Conservation (phyloP, 306 rosid species). For the Calophaca sinica region DNA sequence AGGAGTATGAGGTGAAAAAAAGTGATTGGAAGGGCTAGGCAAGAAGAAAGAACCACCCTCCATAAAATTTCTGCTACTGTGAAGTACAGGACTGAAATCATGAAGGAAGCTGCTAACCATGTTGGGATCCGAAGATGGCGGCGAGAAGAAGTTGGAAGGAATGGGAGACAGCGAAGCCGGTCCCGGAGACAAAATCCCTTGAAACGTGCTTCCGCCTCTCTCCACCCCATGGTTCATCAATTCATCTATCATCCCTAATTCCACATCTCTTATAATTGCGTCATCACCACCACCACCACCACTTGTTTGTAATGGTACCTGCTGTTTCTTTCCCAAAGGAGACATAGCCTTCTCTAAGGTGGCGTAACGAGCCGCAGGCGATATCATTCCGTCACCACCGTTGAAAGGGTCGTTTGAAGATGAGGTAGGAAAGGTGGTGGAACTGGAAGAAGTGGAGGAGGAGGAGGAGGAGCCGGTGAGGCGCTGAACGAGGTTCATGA, state of each 20-base stretch:
- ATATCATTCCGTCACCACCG: constrained; percentile 32
- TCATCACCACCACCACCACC: constrained; percentile 19
- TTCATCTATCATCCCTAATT: constrained; percentile 35
- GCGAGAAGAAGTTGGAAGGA: constrained; percentile 64
- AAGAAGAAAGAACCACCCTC: constrained; percentile 61
- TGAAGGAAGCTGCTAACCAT: constrained; percentile 61
- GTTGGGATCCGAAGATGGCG: constrained; percentile 57
- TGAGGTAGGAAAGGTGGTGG: not conserved
- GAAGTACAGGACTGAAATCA: constrained; percentile 72
- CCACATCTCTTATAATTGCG: not conserved
- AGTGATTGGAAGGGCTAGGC: constrained; percentile 67
- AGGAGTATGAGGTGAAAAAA: constrained; percentile 69
- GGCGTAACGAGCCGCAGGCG: constrained; percentile 71
- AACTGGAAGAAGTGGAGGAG: not conserved
- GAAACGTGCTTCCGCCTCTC: constrained; percentile 44
- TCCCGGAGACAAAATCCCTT: constrained; percentile 85
- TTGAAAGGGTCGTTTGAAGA: constrained; percentile 40
- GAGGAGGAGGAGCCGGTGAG: constrained; percentile 66
- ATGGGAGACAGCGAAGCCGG: constrained; percentile 73
- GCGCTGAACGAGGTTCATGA: constrained; percentile 86
- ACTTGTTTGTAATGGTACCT: not conserved
- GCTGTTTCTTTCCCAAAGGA: constrained; percentile 42
- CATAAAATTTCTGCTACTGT: constrained; percentile 57
- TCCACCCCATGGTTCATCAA: constrained; percentile 37
- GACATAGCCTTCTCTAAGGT: constrained; percentile 60